Conservation (phyloP, 495 filamentous ascomycete genomes). For the Haplographium delicatum region DNA sequence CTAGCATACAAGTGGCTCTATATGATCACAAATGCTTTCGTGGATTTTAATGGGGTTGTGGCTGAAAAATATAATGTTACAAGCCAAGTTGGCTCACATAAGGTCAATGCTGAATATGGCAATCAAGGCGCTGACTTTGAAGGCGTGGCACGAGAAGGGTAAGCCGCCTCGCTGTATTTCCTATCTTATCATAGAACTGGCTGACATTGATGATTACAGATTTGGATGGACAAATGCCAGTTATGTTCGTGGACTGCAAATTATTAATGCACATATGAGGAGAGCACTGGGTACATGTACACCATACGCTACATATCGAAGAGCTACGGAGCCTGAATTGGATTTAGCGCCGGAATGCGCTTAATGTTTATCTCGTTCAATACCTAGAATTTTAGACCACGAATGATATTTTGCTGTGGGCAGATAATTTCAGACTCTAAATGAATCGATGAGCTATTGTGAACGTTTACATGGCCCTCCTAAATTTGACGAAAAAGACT, state of each 20-base stretch:
- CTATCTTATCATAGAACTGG: conserved; percentile 4
- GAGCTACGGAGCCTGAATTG: background rate
- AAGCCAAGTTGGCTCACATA: conserved; percentile 77
- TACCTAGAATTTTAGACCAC: too few species aligned
- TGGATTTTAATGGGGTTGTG: conserved; percentile 94
- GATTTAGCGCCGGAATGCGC: too few species aligned
- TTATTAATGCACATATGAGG: conserved; percentile 78
- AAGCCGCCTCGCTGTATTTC: conserved; percentile 47
- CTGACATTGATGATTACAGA: conserved; percentile 47
- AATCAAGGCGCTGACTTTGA: conserved; percentile 94
- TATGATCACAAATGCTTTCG: conserved; percentile 96
- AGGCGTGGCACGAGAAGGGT: conserved; percentile 93
- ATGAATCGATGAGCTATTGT: too few species aligned
- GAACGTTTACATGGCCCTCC: too few species aligned
- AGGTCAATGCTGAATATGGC: conserved; percentile 93
- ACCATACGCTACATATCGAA: conserved; percentile 41
- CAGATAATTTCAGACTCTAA: too few species aligned
- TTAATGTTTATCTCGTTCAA: too few species aligned
- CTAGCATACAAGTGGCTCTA: conserved; percentile 93
- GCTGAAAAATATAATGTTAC: conserved; percentile 99
- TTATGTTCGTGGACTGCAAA: conserved; percentile 82
- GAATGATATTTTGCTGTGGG: too few species aligned
- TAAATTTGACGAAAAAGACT: too few species aligned
- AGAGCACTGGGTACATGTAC: conserved; percentile 81
- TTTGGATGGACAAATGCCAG: conserved; percentile 99